These are phyloP conservation scores for Leishmania tropica DNA, from an alignment of 208 protist genomes.

Conservation along the genomic window DNA sequence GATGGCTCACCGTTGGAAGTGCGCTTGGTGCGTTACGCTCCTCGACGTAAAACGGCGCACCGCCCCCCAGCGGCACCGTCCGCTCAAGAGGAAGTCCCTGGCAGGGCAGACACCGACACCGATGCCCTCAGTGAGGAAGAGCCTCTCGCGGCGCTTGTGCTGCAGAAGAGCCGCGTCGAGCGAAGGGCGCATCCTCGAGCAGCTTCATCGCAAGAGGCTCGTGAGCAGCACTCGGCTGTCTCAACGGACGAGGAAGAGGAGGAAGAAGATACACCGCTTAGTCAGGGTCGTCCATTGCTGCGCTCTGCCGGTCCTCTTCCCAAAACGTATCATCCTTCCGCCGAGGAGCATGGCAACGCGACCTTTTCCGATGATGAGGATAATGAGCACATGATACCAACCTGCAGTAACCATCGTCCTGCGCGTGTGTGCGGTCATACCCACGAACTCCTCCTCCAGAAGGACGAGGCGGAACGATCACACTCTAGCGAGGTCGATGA, in stretches of 20 bases:
- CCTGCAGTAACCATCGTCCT: background rate
- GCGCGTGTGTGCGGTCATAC: background rate
- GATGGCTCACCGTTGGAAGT: conserved; percentile 18
- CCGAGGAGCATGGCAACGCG: conserved; percentile 6
- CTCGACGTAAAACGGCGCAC: conserved; percentile 13
- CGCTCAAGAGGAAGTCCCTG: background rate
- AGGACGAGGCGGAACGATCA: background rate
- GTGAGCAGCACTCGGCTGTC: background rate
- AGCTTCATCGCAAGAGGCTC: background rate
- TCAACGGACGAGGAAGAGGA: conserved; percentile 2
- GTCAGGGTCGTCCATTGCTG: background rate
- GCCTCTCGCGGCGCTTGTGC: background rate
- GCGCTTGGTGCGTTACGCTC: background rate
- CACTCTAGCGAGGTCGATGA: conserved; percentile 9
- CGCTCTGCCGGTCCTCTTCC: conserved; percentile 2
- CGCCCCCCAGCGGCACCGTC: background rate
- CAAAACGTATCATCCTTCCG: background rate
- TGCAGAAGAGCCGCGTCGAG: background rate
- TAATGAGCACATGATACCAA: background rate
- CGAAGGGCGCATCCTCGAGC: background rate
- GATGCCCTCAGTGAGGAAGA: conserved; percentile 2
- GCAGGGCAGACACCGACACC: background rate
- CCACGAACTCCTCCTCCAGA: background rate
- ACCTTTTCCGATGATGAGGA: conserved; percentile 2
- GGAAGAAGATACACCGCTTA: background rate